A percentile compares a stretch with the other conserved stretches of the same genome.
phyloP scores from a whole-genome alignment of 768 basidiomycete genomes.

The Russula vinacea region DNA sequence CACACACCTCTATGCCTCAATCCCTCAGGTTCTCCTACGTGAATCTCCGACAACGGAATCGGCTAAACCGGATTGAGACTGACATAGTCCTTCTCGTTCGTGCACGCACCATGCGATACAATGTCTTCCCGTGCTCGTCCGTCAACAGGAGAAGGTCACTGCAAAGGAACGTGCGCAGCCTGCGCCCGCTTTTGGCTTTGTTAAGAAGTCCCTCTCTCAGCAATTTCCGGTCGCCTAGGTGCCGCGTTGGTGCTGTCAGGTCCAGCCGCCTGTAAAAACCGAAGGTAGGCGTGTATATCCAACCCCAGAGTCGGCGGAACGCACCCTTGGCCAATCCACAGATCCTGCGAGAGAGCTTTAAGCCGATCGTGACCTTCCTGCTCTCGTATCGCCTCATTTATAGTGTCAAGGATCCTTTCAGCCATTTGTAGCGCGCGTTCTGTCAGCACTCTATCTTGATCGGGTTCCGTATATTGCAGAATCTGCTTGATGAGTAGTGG shows the following conservation, averaged over 20 bases:
- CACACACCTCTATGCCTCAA: constrained; percentile 51
- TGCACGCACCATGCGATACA: constrained; percentile 77
- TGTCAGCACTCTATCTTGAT: constrained; percentile 58
- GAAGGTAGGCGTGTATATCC: background rate
- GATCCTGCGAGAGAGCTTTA: constrained; percentile 63
- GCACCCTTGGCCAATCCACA: constrained; percentile 87
- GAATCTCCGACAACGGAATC: constrained; percentile 66
- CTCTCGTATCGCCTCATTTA: constrained; percentile 87
- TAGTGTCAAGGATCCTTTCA: constrained; percentile 69
- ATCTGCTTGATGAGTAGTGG: constrained; percentile 89
- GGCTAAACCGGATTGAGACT: constrained; percentile 46
- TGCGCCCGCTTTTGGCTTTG: constrained; percentile 84
- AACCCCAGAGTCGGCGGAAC: constrained; percentile 27
- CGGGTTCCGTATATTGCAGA: constrained; percentile 69
- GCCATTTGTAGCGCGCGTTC: constrained; percentile 55
- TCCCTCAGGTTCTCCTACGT: constrained; percentile 46
- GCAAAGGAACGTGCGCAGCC: constrained; percentile 74
- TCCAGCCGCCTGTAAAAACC: constrained; percentile 62
- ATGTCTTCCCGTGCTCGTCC: constrained; percentile 60
- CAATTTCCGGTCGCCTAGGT: constrained; percentile 76
- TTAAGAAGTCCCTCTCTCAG: constrained; percentile 72
- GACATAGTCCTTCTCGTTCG: background rate
- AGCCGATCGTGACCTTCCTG: constrained; percentile 81
- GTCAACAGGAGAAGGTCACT: constrained; percentile 88
- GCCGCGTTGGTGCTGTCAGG: constrained; percentile 83